Conservation (phyloP, 768 basidiomycete genomes). For the Hygrophoropsis aurantiaca region DNA sequence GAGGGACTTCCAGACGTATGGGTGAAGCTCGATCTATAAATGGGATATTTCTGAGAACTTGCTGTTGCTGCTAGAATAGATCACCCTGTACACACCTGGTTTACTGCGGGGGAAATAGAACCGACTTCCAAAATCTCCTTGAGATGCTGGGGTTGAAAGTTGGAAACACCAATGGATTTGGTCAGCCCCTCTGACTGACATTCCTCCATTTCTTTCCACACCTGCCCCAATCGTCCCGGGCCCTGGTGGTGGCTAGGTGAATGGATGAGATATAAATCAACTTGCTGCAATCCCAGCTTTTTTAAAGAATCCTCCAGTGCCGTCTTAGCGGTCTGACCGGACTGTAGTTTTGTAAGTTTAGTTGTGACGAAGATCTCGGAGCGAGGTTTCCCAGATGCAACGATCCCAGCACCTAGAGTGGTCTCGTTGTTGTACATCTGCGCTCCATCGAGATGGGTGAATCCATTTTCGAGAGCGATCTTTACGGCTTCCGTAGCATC, state of each 20-base stretch:
- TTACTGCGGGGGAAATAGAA: conserved; percentile 42
- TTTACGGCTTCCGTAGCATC: conserved; percentile 26
- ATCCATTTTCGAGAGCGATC: conserved; percentile 33
- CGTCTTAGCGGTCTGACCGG: conserved; percentile 34
- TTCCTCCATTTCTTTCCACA: conserved; percentile 45
- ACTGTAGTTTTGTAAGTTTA: conserved; percentile 31
- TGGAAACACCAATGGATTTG: conserved; percentile 43
- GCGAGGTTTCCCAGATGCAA: conserved; percentile 33
- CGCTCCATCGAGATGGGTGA: conserved; percentile 40
- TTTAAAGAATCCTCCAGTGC: conserved; percentile 39
- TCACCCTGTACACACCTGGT: conserved; percentile 34
- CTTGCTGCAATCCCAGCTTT: conserved; percentile 38
- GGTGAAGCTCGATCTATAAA: conserved; percentile 38
- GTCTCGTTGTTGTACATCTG: conserved; percentile 40
- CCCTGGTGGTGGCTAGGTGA: conserved; percentile 20
- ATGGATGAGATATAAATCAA: conserved; percentile 50
- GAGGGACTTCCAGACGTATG: conserved; percentile 33
- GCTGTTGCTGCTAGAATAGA: background rate
- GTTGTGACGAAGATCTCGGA: conserved; percentile 44
- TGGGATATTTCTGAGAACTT: background rate
- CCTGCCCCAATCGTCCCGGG: conserved; percentile 28
- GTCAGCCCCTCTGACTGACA: conserved; percentile 41
- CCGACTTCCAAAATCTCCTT: conserved; percentile 38
- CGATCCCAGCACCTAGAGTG: conserved; percentile 31
- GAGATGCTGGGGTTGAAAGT: conserved; percentile 39